Evolutionary conservation across 371 early-diverging fungal species (phyloP).

Genomic region (Syncephalastrum contaminatum): DNA sequence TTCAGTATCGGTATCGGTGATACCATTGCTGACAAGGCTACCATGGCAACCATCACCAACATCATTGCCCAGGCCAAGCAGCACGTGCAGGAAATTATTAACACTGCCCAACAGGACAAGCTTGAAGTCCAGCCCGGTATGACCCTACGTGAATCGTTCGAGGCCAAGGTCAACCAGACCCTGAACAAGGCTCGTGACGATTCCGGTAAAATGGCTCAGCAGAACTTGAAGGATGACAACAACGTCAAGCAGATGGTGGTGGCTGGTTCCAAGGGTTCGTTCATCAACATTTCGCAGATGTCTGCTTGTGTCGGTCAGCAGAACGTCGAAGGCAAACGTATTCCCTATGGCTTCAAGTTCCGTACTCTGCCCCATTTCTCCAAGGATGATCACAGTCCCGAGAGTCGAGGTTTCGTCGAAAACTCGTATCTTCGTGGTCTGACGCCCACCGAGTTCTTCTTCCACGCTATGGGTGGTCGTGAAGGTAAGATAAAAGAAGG

Average conservation of each 20-base stretch:
- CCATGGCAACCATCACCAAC: constrained; percentile 85
- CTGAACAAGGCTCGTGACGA: constrained; percentile 97
- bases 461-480: constrained; percentile 99
- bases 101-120: constrained; percentile 82
- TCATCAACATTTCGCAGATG: constrained; percentile 99
- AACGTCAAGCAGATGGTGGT: constrained; percentile 99
- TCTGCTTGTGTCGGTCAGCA: constrained; percentile 99
- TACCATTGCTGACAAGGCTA: constrained; percentile 90
- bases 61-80: constrained; percentile 86
- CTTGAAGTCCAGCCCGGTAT: constrained; percentile 96
- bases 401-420: constrained; percentile 97
- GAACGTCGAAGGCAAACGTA: constrained; percentile 99
- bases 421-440: constrained; percentile 98
- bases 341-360: constrained; percentile 97
- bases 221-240: constrained; percentile 89
- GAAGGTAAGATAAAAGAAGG: constrained; percentile 71
- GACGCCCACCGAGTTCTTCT: constrained; percentile 99
- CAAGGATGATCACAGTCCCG: constrained; percentile 98
- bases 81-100: constrained; percentile 87
- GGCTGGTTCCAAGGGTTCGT: constrained; percentile 98
- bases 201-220: constrained; percentile 92
- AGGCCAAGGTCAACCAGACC: constrained; percentile 87
- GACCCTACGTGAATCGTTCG: constrained; percentile 97
- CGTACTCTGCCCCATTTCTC: constrained; percentile 98
- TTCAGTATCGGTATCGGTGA: constrained; percentile 99